Evolutionary conservation across 2,329 filamentous ascomycete species (phyloP), one percentile per base, ranked within the genome.

Genomic region (Fusarium subglutinans): DNA sequence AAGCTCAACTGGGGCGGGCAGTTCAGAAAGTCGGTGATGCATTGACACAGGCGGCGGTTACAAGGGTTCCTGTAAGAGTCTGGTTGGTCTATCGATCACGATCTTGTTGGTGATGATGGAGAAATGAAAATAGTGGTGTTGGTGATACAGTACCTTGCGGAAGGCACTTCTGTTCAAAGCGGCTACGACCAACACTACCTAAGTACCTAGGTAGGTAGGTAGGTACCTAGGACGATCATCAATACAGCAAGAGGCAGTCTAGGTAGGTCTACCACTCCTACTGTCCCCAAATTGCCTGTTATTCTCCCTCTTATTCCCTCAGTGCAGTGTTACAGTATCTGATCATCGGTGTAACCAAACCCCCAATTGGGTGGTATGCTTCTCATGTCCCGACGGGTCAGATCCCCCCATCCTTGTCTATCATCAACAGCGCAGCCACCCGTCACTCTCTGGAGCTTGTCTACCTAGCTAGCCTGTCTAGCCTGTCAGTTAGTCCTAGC

Each of bases 361-460:
- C 37, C 41, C 35, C 22, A 57, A 57, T 54, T 57, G 37, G 65
- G 51, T 53, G 33, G 17, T 28, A 45, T 48, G 48, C 55, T 35
- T 53, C 26, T 48, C 60, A 38, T 30, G 24, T 59, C 44, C 53
- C 35, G 30, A 47, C 51, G 24, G 61, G 61, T 57, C 41, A 35
- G 28, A 64, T 54, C 28, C 53, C 35, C 53, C 26, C 54, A 43
- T 44, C 64, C 70, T 57, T 61, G 62, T 56, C 66, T 47, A 51
- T 70, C 53, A 60, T 58, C 41, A 73, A 48, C 47, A 26, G 50
- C 71, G 69, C 71, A 69, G 71, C 68, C 71, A 74, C 71, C 54
- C 51, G 53, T 45, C 70, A 48, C 24, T 44, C 20, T 58, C 51
- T 41, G 37, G 47, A 54, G 37, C 37, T 33, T 28, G 38, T 53